Evolutionary conservation across 148 eudicot species (phyloP).

Genomic region (Spergularia bocconei): DNA sequence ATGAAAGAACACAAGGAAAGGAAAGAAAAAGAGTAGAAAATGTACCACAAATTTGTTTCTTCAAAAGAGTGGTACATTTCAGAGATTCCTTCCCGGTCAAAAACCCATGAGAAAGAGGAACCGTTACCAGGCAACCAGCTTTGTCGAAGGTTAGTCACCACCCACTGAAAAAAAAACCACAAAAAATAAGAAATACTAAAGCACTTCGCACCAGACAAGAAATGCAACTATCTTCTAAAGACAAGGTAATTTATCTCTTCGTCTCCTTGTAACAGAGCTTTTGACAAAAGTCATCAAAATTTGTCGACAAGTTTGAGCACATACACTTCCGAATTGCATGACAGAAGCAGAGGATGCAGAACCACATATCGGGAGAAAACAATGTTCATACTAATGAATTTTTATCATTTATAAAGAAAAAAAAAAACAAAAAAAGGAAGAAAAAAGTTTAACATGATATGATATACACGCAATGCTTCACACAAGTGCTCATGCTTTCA

Average conservation of each 20-base stretch:
- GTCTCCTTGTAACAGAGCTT: no score
- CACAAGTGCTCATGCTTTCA: neutral
- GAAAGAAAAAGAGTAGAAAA: neutral
- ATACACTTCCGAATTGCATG: neutral
- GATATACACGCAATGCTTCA: neutral
- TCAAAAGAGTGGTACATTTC: conserved; percentile 88
- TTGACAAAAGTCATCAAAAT: no score
- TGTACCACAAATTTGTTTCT: conserved; percentile 80
- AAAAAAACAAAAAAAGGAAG: no score
- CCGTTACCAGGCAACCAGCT: conserved; percentile 40
- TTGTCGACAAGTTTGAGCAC: no score
- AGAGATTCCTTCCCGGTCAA: conserved; percentile 78
- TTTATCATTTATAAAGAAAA: no score
- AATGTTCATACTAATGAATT: no score
- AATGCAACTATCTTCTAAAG: neutral
- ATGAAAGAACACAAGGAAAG: neutral
- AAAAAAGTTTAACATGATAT: neutral
- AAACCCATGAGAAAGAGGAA: conserved; percentile 68
- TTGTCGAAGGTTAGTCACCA: conserved; percentile 71
- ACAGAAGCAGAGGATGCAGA: neutral
- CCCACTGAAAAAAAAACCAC: conserved; percentile 56
- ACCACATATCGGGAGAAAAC: neutral
- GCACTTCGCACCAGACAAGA: neutral
- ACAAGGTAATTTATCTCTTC: no score
- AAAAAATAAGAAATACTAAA: neutral